Evolutionary conservation across 495 filamentous ascomycete species (phyloP).

Genomic region (Hypoxylon perforatum): DNA sequence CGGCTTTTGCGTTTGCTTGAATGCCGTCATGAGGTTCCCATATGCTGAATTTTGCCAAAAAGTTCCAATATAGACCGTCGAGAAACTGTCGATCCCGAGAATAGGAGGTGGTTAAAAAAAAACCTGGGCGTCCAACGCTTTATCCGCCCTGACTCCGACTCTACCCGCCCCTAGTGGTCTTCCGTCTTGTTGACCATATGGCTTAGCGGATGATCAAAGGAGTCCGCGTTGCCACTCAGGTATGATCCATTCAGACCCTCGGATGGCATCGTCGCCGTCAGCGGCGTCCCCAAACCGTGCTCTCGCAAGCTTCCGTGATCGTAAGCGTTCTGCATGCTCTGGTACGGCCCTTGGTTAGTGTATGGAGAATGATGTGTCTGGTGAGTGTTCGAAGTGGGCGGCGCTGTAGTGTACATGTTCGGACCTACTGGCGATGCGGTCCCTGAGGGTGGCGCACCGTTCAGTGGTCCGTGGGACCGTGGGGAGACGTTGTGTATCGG

Average conservation of each 20-base stretch:
- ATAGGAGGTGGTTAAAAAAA: constrained; percentile 5
- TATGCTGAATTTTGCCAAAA: constrained; percentile 13
- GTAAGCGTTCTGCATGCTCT: constrained; percentile 43
- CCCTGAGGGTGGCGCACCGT: constrained; percentile 40
- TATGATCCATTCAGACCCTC: constrained; percentile 44
- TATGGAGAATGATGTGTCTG: constrained; percentile 45
- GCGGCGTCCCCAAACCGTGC: constrained; percentile 42
- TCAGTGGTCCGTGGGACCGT: constrained; percentile 38
- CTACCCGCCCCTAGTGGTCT: constrained; percentile 15
- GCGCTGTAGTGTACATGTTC: constrained; percentile 47
- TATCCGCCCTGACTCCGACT: not conserved
- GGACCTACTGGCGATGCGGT: constrained; percentile 46
- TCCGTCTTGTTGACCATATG: constrained; percentile 41
- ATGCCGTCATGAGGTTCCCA: constrained; percentile 29
- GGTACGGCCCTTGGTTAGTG: constrained; percentile 42
- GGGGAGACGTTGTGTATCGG: constrained; percentile 46
- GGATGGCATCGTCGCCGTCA: constrained; percentile 46
- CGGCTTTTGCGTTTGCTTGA: constrained; percentile 13
- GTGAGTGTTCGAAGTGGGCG: constrained; percentile 44
- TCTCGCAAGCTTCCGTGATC: constrained; percentile 46
- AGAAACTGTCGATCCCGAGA: constrained; percentile 12
- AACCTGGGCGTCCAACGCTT: too few relatives aligned
- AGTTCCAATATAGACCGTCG: constrained; percentile 26
- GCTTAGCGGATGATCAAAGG: constrained; percentile 33
- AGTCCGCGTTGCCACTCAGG: constrained; percentile 23